These are phyloP conservation scores for Lactuca sativa DNA, from an alignment of 129 eudicot genomes.

Conservation along the genomic window DNA sequence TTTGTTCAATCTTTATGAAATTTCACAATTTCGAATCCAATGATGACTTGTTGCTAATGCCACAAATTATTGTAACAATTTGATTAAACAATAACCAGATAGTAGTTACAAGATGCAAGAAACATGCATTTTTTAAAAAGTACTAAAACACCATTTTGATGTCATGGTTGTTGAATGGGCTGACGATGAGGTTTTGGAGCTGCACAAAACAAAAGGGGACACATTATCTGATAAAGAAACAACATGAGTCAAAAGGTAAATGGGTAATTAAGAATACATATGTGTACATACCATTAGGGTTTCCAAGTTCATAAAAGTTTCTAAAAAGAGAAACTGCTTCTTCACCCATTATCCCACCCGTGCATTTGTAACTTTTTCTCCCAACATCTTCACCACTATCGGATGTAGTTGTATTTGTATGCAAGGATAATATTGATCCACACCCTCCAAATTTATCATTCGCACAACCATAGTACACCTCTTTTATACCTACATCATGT, in stretches of 20 bases:
- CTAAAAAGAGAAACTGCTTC: constrained; percentile 77
- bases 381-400: constrained; percentile 32
- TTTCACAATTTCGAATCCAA: no score
- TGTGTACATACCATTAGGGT: constrained; percentile 64
- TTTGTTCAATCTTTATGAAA: no score
- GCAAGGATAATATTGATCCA: constrained; percentile 86
- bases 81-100: no score
- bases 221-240: not conserved
- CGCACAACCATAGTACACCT: constrained; percentile 90
- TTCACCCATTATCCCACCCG: constrained; percentile 82
- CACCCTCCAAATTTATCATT: constrained; percentile 98
- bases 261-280: not conserved
- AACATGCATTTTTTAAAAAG: constrained; percentile 2
- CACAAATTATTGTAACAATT: no score
- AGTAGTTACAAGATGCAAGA: not conserved
- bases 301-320: constrained; percentile 89
- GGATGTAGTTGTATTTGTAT: constrained; percentile 28
- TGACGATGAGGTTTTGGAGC: constrained; percentile 78
- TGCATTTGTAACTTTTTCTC: constrained; percentile 62
- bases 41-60: no score
- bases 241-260: not conserved
- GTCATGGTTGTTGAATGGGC: constrained; percentile 31
- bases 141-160: not conserved
- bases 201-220: constrained; percentile 23
- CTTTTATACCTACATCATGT: constrained; percentile 56